Conservation (phyloP, 2,329 filamentous ascomycete species). For the Pseudodiploospora longispora region DNA sequence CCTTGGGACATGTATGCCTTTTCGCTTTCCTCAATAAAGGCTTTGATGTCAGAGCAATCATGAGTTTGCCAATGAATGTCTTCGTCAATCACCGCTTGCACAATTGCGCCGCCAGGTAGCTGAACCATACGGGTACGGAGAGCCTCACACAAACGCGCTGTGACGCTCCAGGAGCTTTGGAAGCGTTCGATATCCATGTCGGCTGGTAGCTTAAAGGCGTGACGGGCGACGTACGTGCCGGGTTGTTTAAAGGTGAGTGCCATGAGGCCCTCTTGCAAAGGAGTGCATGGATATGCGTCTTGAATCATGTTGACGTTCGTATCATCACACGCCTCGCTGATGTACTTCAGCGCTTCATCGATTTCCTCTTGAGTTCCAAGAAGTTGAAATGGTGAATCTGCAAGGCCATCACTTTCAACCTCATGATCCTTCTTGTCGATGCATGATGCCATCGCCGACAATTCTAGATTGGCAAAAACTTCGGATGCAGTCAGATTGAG, state of each 20-base stretch:
- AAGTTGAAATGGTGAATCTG: background rate
- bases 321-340: too few relatives aligned
- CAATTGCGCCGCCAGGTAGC: conserved; percentile 27
- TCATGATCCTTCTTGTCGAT: background rate
- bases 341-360: too few relatives aligned
- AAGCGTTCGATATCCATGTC: background rate
- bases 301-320: conserved; percentile 10
- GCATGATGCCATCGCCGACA: too few relatives aligned
- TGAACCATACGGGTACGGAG: conserved; percentile 39
- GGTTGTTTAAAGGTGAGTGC: conserved; percentile 16
- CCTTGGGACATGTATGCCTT: conserved; percentile 29
- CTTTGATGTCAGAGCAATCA: conserved; percentile 16
- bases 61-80: conserved; percentile 19
- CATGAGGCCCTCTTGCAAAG: conserved; percentile 28
- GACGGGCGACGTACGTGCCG: conserved; percentile 12
- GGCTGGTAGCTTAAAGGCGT: conserved; percentile 5
- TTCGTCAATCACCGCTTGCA: conserved; percentile 35
- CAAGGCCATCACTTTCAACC: background rate
- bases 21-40: conserved; percentile 28
- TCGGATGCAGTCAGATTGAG: background rate
- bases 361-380: too few relatives aligned
- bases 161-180: conserved; percentile 7
- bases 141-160: conserved; percentile 15
- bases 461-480: background rate
- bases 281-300: conserved; percentile 27